Conservation (phyloP, 2,329 filamentous ascomycete species). For the Whalleya microplaca region DNA sequence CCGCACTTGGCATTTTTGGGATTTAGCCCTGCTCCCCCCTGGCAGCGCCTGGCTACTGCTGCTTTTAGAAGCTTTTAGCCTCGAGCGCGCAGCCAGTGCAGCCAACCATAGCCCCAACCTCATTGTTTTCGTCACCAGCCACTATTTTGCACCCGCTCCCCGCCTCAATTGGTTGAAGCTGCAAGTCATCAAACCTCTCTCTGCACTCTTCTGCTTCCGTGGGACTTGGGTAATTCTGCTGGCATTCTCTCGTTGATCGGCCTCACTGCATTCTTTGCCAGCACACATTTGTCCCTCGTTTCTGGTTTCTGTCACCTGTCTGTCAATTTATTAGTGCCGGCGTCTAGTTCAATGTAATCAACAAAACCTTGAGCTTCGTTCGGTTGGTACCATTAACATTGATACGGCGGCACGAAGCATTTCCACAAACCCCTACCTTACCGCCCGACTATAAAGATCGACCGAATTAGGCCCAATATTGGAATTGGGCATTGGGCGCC, state of each 20-base stretch:
- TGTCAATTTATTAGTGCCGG: constrained; percentile 1
- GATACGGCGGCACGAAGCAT: constrained; percentile 1
- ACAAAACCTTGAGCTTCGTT: constrained; percentile 13
- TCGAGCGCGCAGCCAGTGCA: constrained; percentile 8
- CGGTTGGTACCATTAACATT: constrained; percentile 10
- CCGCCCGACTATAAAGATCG: not conserved
- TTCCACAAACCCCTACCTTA: not conserved
- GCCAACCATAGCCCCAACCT: constrained; percentile 28
- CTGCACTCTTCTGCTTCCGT: constrained; percentile 24
- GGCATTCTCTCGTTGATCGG: constrained; percentile 22
- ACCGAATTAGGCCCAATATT: constrained; percentile 3
- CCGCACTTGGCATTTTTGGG: not conserved
- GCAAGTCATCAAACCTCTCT: constrained; percentile 26
- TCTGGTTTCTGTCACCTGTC: constrained; percentile 2
- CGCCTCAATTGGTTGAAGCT: constrained; percentile 21
- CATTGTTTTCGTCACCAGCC: constrained; percentile 32
- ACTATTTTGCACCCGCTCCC: constrained; percentile 21
- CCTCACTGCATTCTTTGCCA: not conserved
- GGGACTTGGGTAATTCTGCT: constrained; percentile 17
- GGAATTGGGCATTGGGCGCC: constrained; percentile 1
- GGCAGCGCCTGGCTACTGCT: not conserved
- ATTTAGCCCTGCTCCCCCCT: not conserved
- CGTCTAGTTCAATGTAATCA: constrained; percentile 16
- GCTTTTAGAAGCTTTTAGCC: not conserved
- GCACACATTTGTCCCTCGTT: constrained; percentile 6